Evolutionary conservation across 2,329 filamentous ascomycete species (phyloP).

Genomic region (Botrytis porri): DNA sequence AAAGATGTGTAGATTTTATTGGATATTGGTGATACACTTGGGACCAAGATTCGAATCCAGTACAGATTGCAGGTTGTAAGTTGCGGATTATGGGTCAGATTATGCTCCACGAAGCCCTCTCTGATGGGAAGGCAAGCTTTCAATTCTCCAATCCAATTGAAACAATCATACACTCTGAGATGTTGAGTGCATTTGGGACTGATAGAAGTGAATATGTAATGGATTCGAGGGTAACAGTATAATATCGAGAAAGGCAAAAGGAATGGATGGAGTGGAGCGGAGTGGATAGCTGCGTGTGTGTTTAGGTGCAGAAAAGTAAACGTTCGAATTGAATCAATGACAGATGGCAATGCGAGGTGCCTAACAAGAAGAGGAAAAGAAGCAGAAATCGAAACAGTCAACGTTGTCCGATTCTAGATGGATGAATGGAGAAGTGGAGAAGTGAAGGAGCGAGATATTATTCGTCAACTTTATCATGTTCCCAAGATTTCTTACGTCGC

Average conservation of each 20-base stretch:
- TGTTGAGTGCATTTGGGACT: background rate
- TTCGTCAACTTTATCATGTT: background rate
- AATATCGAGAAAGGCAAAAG: background rate
- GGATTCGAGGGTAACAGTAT: background rate
- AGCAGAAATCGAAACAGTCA: background rate
- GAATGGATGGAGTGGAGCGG: background rate
- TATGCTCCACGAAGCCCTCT: background rate
- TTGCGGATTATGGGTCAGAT: background rate
- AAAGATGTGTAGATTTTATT: background rate
- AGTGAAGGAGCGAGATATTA: background rate
- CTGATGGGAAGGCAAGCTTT: background rate
- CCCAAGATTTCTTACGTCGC: background rate
- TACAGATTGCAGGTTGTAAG: background rate
- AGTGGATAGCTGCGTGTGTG: background rate
- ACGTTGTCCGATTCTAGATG: background rate
- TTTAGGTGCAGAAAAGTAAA: background rate
- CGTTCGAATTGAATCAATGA: slow-evolving; percentile 2
- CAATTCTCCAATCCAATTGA: background rate
- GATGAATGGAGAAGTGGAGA: background rate
- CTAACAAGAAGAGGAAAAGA: background rate
- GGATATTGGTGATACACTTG: background rate
- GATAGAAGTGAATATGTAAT: background rate
- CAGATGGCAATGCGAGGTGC: slow-evolving; percentile 8
- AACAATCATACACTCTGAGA: background rate
- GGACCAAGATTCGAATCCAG: background rate